These are phyloP conservation scores for Rhododendron griersonianum DNA, from an alignment of 148 eudicot species.

Conservation along the genomic window DNA sequence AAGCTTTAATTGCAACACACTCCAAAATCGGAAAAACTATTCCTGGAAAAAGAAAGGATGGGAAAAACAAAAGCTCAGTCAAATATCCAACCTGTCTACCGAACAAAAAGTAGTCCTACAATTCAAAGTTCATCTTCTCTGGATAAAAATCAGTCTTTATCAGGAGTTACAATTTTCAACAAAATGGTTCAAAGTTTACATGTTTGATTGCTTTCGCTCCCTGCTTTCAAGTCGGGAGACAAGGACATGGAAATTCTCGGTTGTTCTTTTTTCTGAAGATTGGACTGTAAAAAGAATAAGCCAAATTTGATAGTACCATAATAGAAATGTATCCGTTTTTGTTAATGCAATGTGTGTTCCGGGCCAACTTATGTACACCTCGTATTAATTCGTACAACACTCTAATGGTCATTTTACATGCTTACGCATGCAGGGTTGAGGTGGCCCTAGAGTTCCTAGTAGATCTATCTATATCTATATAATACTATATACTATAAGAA, in stretches of 20 bases:
- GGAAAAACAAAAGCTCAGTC: not conserved
- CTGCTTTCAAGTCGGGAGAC: not conserved
- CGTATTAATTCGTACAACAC: too few species aligned
- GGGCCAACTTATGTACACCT: too few species aligned
- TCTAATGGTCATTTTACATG: too few species aligned
- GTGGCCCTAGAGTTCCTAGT: too few species aligned
- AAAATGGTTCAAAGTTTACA: not conserved
- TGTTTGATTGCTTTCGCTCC: not conserved
- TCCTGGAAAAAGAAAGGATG: not conserved
- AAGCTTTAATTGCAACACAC: not conserved
- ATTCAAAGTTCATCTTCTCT: not conserved
- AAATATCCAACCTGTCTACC: not conserved
- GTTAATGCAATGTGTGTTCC: too few species aligned
- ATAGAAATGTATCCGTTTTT: too few species aligned
- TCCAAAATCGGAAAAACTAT: not conserved
- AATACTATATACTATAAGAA: too few species aligned
- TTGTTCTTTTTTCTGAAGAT: not conserved
- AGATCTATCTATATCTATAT: too few species aligned
- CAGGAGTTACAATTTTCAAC: not conserved
- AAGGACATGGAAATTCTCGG: not conserved
- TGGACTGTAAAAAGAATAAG: not conserved
- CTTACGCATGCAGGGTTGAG: too few species aligned
- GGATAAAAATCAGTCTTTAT: not conserved
- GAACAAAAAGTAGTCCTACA: not conserved
- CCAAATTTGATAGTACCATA: too few species aligned